Conservation (phyloP, 371 early-diverging fungal species). For the Rhizopus arrhizus region DNA sequence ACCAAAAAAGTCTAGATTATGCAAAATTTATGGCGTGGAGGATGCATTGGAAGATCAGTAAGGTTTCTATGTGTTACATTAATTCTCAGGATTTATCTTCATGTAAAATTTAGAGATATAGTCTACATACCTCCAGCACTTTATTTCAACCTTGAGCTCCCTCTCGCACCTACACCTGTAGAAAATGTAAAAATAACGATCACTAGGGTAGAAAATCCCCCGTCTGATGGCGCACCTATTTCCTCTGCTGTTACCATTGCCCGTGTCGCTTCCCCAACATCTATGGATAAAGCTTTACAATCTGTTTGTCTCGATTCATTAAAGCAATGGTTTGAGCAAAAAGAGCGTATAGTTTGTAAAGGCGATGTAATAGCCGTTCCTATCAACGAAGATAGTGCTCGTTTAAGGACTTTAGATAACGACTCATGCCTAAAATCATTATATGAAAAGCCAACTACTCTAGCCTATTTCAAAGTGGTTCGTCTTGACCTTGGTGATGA, state of each 20-base stretch:
- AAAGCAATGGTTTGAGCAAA: constrained; percentile 69
- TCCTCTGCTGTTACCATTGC: constrained; percentile 74
- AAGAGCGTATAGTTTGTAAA: constrained; percentile 70
- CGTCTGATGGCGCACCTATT: constrained; percentile 54
- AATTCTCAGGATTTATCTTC: constrained; percentile 28
- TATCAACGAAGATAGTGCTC: constrained; percentile 56
- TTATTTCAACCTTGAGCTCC: constrained; percentile 61
- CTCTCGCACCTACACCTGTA: constrained; percentile 37
- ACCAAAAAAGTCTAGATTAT: constrained; percentile 52
- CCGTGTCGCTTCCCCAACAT: constrained; percentile 74
- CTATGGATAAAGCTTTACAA: constrained; percentile 72
- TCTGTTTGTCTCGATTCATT: constrained; percentile 63
- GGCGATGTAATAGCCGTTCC: constrained; percentile 75
- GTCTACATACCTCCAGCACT: constrained; percentile 62
- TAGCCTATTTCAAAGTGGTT: constrained; percentile 63
- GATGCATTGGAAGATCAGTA: constrained; percentile 9
- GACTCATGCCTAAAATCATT: background rate
- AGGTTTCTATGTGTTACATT: constrained; percentile 19
- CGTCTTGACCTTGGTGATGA: constrained; percentile 31
- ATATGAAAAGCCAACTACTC: constrained; percentile 29
- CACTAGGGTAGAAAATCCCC: constrained; percentile 35
- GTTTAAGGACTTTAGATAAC: constrained; percentile 25
- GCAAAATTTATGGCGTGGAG: constrained; percentile 49
- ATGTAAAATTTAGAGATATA: constrained; percentile 1
- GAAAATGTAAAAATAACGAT: constrained; percentile 31